Conservation (phyloP, 495 filamentous ascomycete genomes). For the Saxophila tyrrhenica region DNA sequence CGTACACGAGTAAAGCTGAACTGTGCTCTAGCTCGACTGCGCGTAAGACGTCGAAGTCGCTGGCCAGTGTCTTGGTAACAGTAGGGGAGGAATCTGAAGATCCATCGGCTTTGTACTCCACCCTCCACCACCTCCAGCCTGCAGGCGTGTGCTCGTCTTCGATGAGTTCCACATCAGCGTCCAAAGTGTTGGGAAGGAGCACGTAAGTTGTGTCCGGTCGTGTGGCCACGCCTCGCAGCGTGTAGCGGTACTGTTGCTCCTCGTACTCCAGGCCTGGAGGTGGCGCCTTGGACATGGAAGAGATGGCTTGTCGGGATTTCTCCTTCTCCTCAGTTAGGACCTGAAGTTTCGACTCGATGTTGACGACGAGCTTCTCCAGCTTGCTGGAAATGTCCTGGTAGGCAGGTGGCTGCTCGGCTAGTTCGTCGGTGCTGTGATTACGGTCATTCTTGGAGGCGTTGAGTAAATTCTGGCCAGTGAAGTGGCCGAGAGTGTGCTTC, state of each 20-base stretch:
- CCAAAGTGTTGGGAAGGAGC: conserved; percentile 2
- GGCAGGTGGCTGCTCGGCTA: not conserved
- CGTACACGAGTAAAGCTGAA: conserved; percentile 16
- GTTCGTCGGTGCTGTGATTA: not conserved
- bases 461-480: not conserved
- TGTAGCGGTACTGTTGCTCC: conserved; percentile 11
- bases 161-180: conserved; percentile 4
- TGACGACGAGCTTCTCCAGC: conserved; percentile 10
- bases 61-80: conserved; percentile 1
- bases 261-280: not conserved
- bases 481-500: conserved; percentile 5
- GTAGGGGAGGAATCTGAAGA: not conserved
- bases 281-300: conserved; percentile 8
- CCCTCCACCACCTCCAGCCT: conserved; percentile 19
- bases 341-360: conserved; percentile 12
- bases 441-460: not conserved
- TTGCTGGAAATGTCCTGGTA: conserved; percentile 4
- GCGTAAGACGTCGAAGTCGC: conserved; percentile 19
- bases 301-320: conserved; percentile 9
- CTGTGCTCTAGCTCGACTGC: conserved; percentile 18
- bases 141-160: conserved; percentile 9
- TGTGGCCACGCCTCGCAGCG: conserved; percentile 20
- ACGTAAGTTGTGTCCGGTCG: conserved; percentile 20
- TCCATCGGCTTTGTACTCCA: conserved; percentile 8
- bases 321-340: conserved; percentile 11